phyloP scores from a whole-genome alignment of 164 flowering plant genomes.

The Sedum album region DNA sequence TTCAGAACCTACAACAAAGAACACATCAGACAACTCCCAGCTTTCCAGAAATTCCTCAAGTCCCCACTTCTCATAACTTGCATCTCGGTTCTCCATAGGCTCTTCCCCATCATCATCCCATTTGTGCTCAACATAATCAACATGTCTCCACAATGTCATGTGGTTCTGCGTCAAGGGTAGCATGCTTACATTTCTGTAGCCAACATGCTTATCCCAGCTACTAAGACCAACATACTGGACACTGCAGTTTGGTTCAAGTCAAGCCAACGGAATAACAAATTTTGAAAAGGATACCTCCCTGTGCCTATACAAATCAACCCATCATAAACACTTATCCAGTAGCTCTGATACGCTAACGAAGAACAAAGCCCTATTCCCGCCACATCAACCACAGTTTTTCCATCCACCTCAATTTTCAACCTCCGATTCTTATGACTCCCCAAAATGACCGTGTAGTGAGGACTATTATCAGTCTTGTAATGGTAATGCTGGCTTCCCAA shows the following conservation, averaged over 20 bases:
- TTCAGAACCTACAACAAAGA: slow-evolving; percentile 66
- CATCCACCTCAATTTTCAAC: slow-evolving; percentile 76
- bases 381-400: slow-evolving; percentile 76
- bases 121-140: slow-evolving; percentile 37
- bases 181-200: slow-evolving; percentile 80
- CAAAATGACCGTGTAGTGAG: slow-evolving; percentile 78
- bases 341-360: slow-evolving; percentile 77
- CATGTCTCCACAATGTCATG: slow-evolving; percentile 60
- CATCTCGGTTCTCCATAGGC: slow-evolving; percentile 32
- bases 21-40: slow-evolving; percentile 74
- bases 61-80: slow-evolving; percentile 44
- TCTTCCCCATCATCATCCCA: slow-evolving; percentile 38
- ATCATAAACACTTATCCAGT: slow-evolving; percentile 92
- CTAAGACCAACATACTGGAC: slow-evolving; percentile 91
- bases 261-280: slow-evolving; percentile 84
- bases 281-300: slow-evolving; percentile 85
- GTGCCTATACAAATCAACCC: slow-evolving; percentile 86
- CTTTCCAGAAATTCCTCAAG: slow-evolving; percentile 66
- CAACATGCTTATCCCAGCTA: slow-evolving; percentile 98
- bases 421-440: slow-evolving; percentile 85
- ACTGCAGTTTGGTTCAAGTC: slow-evolving; percentile 66
- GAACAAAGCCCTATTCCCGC: slow-evolving; percentile 68
- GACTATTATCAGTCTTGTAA: slow-evolving; percentile 74
- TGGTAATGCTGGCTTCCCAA: slow-evolving; percentile 89
- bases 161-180: slow-evolving; percentile 62